A percentile compares a stretch with the other conserved stretches of the same genome.
Evolutionary conservation across 179 eudicot species (phyloP).

Genomic region (Silene coronaria): DNA sequence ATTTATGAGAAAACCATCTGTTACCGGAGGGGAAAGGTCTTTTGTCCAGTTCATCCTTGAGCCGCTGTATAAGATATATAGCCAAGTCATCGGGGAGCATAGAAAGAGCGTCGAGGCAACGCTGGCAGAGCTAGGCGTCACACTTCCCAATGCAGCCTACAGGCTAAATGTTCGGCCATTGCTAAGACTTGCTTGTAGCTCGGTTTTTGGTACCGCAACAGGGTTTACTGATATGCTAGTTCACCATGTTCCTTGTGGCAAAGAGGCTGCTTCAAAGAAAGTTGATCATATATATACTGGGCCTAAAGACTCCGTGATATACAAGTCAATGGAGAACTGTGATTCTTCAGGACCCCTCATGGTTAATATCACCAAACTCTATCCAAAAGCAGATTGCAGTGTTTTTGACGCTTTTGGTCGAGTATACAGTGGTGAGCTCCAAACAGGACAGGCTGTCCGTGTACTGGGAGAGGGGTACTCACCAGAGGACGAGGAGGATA

Average conservation of each 20-base stretch:
- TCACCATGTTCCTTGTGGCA: conserved; percentile 85
- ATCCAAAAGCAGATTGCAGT: conserved; percentile 96
- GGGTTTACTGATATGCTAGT: conserved; percentile 99
- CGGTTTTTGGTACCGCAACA: conserved; percentile 97
- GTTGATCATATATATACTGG: conserved; percentile 91
- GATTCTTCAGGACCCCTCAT: conserved; percentile 87
- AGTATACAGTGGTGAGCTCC: conserved; percentile 85
- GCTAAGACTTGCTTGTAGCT: conserved; percentile 90
- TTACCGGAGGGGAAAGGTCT: conserved; percentile 77
- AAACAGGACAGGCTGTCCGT: conserved; percentile 87
- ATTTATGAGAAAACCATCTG: conserved; percentile 66
- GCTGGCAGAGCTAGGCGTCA: conserved; percentile 88
- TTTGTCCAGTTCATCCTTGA: conserved; percentile 95
- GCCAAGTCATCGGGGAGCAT: conserved; percentile 98
- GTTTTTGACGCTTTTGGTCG: conserved; percentile 99
- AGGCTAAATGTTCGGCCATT: conserved; percentile 86
- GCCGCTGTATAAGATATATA: conserved; percentile 89
- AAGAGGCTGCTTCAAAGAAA: conserved; percentile 75
- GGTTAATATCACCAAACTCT: conserved; percentile 88
- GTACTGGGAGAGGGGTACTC: conserved; percentile 99
- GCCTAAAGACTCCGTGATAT: conserved; percentile 61
- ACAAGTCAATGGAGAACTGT: conserved; percentile 77
- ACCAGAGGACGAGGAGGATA: conserved; percentile 99
- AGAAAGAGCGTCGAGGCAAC: conserved; percentile 97
- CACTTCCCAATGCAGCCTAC: conserved; percentile 85